Percentiles rank a stretch among this genome's conserved stretches.
Evolutionary conservation across 2,329 filamentous ascomycete genomes (phyloP).

Genomic region (Venturia nashicola): DNA sequence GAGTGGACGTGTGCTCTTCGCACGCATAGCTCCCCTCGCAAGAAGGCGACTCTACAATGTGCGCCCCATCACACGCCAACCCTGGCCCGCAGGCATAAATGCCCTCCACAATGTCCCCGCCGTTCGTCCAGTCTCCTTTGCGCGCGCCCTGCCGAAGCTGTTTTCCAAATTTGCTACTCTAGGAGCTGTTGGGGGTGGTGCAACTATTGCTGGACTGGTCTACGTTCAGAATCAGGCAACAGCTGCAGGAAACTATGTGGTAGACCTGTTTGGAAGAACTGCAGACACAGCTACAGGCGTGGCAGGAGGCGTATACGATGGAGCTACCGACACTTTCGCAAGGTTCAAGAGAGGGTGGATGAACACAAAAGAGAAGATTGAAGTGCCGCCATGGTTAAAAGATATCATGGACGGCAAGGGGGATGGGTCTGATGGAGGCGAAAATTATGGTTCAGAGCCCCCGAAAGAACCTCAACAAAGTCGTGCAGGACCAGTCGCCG

Average conservation of each 20-base stretch:
- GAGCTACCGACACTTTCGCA: constrained; percentile 61
- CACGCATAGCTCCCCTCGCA: constrained; percentile 55
- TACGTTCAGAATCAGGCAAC: constrained; percentile 95
- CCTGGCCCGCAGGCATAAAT: constrained; percentile 43
- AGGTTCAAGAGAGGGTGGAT: constrained; percentile 75
- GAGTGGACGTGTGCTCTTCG: constrained; percentile 65
- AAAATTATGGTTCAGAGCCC: constrained; percentile 22
- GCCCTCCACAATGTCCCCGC: constrained; percentile 67
- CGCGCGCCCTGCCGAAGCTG: constrained; percentile 62
- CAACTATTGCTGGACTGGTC: constrained; percentile 73
- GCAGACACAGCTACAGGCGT: constrained; percentile 57
- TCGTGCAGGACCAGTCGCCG: constrained; percentile 36
- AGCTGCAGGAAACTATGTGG: constrained; percentile 64
- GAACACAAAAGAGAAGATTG: constrained; percentile 66
- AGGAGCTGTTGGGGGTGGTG: constrained; percentile 82
- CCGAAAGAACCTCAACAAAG: constrained; percentile 40
- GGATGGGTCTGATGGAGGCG: constrained; percentile 18
- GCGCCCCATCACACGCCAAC: constrained; percentile 34
- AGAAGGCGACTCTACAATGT: constrained; percentile 44
- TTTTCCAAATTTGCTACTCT: constrained; percentile 80
- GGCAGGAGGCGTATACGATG: constrained; percentile 57
- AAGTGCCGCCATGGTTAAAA: constrained; percentile 64
- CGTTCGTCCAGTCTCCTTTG: constrained; percentile 46
- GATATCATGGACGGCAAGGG: constrained; percentile 44
- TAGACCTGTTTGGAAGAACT: constrained; percentile 63